Conservation (phyloP, 2,329 filamentous ascomycete species). For the Colletotrichum sp. region DNA sequence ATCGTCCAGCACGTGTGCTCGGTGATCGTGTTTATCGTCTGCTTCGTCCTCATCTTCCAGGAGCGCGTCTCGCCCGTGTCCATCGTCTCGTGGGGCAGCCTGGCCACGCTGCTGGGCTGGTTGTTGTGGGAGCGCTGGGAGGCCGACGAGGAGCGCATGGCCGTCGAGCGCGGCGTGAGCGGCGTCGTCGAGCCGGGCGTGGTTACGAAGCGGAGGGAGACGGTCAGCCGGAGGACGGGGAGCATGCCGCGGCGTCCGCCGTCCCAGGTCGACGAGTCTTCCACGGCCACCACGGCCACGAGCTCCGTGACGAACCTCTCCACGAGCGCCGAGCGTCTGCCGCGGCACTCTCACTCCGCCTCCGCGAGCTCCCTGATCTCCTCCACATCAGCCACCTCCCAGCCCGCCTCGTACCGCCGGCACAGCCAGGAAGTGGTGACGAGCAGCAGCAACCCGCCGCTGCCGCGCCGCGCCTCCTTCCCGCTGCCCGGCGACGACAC, state of each 20-base stretch:
- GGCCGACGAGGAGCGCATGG: conserved; percentile 57
- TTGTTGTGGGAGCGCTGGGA: conserved; percentile 92
- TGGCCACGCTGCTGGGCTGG: conserved; percentile 87
- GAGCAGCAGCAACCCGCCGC: not conserved
- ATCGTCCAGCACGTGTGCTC: conserved; percentile 97
- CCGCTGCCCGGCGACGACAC: conserved; percentile 32
- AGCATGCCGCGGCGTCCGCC: conserved; percentile 39
- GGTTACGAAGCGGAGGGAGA: conserved; percentile 33
- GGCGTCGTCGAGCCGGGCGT: conserved; percentile 37
- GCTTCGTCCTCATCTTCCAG: conserved; percentile 89
- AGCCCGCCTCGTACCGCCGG: conserved; percentile 19
- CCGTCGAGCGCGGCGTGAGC: conserved; percentile 29
- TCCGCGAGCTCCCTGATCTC: conserved; percentile 63
- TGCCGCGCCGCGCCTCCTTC: conserved; percentile 4
- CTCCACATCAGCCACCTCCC: conserved; percentile 34
- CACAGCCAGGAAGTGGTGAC: conserved; percentile 18
- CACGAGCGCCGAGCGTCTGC: conserved; percentile 26
- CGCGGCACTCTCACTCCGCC: conserved; percentile 53
- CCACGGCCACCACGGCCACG: not conserved
- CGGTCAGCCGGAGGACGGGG: conserved; percentile 35
- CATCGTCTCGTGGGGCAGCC: conserved; percentile 83
- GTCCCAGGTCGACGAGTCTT: conserved; percentile 1
- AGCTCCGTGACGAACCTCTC: conserved; percentile 5
- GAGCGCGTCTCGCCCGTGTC: conserved; percentile 89
- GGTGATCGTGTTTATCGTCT: conserved; percentile 92